A percentile compares a stretch with the other conserved stretches of the same genome.
Evolutionary conservation across 2,329 filamentous ascomycete genomes (phyloP).

Genomic region (Emmonsia crescens): DNA sequence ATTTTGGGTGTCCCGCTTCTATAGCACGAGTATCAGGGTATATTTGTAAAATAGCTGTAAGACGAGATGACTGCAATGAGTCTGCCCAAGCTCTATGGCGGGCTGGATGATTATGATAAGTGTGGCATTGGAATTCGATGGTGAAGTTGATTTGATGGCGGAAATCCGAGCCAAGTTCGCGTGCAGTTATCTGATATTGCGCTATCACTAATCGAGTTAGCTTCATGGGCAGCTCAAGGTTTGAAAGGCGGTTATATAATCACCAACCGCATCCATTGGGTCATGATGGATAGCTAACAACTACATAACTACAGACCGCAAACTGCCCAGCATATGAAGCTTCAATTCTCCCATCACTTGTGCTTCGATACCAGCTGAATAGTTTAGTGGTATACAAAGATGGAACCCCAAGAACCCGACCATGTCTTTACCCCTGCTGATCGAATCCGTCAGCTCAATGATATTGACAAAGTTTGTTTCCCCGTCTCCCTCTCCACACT

Average conservation of each 20-base stretch:
- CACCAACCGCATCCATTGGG: too few species aligned
- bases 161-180: neutral
- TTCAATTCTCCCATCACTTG: too few species aligned
- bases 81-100: neutral
- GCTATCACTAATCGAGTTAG: neutral
- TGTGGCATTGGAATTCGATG: neutral
- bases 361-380: neutral
- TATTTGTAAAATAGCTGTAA: neutral
- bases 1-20: constrained; percentile 19
- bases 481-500: constrained; percentile 14
- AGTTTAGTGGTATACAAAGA: neutral
- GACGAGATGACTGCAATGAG: neutral
- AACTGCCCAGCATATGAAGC: too few species aligned
- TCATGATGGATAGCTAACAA: too few species aligned
- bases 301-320: too few species aligned
- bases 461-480: constrained; percentile 57
- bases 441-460: constrained; percentile 68
- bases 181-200: neutral
- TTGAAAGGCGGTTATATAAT: neutral
- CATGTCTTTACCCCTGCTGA: constrained; percentile 58
- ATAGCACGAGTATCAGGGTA: neutral
- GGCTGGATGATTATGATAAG: neutral
- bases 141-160: neutral
- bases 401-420: constrained; percentile 17
- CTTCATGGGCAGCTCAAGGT: too few species aligned